A percentile compares a stretch with the other conserved stretches of the same genome.
phyloP scores from a whole-genome alignment of 1,284 basidiomycete genomes.

The Hypsizygus ulmarius region DNA sequence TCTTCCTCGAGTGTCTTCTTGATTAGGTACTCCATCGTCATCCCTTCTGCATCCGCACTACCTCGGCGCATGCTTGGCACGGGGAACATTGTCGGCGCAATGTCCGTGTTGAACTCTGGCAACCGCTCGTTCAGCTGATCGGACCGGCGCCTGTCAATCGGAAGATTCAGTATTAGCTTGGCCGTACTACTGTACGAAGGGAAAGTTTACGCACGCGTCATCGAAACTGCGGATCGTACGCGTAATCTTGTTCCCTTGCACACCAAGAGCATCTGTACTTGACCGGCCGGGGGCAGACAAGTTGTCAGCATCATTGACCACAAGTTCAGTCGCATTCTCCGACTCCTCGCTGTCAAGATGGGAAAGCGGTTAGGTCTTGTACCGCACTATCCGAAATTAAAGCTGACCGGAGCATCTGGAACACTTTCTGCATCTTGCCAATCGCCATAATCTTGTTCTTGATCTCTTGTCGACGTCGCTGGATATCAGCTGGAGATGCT shows the following conservation, averaged over 20 bases:
- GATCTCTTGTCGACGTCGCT: conserved; percentile 71
- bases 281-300: conserved; percentile 42
- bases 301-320: conserved; percentile 48
- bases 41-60: conserved; percentile 54
- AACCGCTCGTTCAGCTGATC: conserved; percentile 94
- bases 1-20: conserved; percentile 69
- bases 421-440: conserved; percentile 91
- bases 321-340: conserved; percentile 90
- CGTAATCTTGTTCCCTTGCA: conserved; percentile 63
- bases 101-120: conserved; percentile 55
- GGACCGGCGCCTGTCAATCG: conserved; percentile 66
- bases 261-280: conserved; percentile 53
- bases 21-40: conserved; percentile 85
- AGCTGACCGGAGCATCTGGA: conserved; percentile 80
- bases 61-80: conserved; percentile 64
- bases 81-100: conserved; percentile 44
- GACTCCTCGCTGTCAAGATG: conserved; percentile 76
- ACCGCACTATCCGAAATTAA: neutral
- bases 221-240: conserved; percentile 86
- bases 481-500: conserved; percentile 37
- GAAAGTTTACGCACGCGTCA: conserved; percentile 72
- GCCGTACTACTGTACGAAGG: conserved; percentile 6
- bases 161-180: conserved; percentile 4
- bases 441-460: conserved; percentile 94
- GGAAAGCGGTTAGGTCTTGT: neutral